Evolutionary conservation across 257 asterid species (phyloP), one percentile per base, ranked within the genome.

Genomic region (Solanum piurae): DNA sequence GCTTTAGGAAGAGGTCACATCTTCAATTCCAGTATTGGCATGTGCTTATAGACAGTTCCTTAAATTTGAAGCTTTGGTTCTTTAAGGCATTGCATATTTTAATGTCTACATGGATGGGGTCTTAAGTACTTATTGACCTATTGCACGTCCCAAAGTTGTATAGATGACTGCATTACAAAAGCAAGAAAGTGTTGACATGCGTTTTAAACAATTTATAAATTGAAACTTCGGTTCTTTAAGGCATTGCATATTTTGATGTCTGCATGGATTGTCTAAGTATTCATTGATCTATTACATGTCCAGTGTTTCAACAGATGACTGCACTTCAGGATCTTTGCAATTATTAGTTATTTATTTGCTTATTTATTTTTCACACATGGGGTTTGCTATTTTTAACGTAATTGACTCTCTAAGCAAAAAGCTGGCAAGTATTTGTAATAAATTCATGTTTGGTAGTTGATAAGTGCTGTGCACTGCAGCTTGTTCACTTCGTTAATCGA

Each of bases 401-500:
- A 5, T 82, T 82, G 5, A 0, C 33, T 49, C 68, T 80, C 68
- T 44, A 46, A 29, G 84, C 37, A 77, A 13, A 44, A 77, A 77
- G 4, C 13, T 37, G 33, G 84, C 64, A 42, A 76, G 20, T 66
- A 21, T 85, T 86, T 46, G 34, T 27, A 83, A 83, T 88, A 60
- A 83, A 13, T 88, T 58, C 66, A 72, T 80, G 86, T 86, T 9
- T 8, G 66, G 40, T 49, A 29, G 86, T 31, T 82, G 44, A 82
- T 82, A 29, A 29, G 42, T 82, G 11, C 34, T 80, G n/a, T 84
- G 64, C 88, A 23, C 88, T 90, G 88, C 98, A 97, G 99, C 94
- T 97, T 89, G 99, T 97, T 92, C 99, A 97, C 94, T 97, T 97
- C 49, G 98, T 97, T 88, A 97, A 97, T 90, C 95, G 95, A 52